Evolutionary conservation across 305 asterid species (phyloP).

Genomic region (Solanum hybrid): DNA sequence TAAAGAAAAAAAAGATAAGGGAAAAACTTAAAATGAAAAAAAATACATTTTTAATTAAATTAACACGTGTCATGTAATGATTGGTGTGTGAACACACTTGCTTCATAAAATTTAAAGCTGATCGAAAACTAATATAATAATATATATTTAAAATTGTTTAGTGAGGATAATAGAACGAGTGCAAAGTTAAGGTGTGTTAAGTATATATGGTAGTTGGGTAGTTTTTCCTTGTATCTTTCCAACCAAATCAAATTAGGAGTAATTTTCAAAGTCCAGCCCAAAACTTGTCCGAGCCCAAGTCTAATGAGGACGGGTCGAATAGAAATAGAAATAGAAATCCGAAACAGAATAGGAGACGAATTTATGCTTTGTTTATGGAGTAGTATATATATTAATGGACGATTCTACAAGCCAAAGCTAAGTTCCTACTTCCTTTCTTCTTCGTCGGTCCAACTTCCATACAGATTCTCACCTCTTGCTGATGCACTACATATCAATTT

Average conservation of each 20-base stretch:
- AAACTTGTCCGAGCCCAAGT: not conserved
- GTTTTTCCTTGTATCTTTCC: no score
- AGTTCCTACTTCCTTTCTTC: not conserved
- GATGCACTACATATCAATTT: not conserved
- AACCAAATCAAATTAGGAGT: not conserved
- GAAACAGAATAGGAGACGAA: not conserved
- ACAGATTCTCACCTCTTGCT: not conserved
- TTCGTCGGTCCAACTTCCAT: not conserved
- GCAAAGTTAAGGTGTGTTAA: no score
- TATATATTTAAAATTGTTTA: no score
- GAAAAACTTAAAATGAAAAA: no score
- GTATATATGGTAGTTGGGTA: no score
- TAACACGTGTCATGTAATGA: no score
- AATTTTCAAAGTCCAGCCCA: not conserved
- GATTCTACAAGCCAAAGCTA: not conserved
- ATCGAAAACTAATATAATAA: no score
- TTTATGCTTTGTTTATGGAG: not conserved
- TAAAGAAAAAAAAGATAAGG: no score
- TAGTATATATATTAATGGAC: not conserved
- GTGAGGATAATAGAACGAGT: no score
- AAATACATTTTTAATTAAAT: no score
- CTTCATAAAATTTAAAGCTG: no score
- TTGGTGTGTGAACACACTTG: no score
- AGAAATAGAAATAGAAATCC: not conserved
- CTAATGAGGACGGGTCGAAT: not conserved